Base-by-base conservation (phyloP, 1,284 basidiomycete genomes). In the Golubevia sp. region DNA sequence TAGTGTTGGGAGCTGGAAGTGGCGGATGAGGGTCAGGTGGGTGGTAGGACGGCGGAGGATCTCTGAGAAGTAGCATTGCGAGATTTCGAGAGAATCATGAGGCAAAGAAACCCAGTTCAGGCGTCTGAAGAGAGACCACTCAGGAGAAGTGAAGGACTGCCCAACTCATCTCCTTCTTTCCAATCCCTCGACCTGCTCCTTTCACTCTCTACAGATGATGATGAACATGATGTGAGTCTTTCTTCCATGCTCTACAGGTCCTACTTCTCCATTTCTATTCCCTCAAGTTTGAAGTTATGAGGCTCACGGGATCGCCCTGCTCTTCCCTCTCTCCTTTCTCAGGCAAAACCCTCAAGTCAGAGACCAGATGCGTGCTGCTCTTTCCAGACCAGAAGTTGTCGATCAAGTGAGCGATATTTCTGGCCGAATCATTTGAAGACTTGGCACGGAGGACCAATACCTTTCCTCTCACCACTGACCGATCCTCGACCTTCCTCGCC, bases 341-440 rank as follows among this genome's bases (percentile, higher is more conserved):
- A 34, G 30, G 30, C 71, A 82, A 61, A 76, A 77, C 38, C 72
- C 74, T 2, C 73, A 78, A 25, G 76, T 82, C 20, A 65, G 73
- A 53, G 68, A 64, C 11, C 79, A 82, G 54, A 78, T 80, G 77
- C 68, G 77, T 2, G 67, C 70, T n/a, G 72, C 75, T 69, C 71
- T 82, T 55, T 59, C 66, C 2, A 69, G 74, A 8, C 79, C 79
- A 23, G 77, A 78, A 50, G 76, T 82, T 26, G 65, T 82, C 59
- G 79, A 82, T 59, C 77, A 80, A 61, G 50, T 52, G 5, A 6
- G 50, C 20, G 48, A 49, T 18, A 23, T 49, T 49, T 49, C 18
- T n/a, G n/a, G n/a, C n/a, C n/a, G n/a, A n/a, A n/a, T n/a, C n/a
- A n/a, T n/a, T n/a, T n/a, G n/a, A n/a, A n/a, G n/a, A n/a, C n/a